Evolutionary conservation across 345 rosid genomes (phyloP), one percentile per base, ranked within the genome.

Genomic region (Citrus reticulata): DNA sequence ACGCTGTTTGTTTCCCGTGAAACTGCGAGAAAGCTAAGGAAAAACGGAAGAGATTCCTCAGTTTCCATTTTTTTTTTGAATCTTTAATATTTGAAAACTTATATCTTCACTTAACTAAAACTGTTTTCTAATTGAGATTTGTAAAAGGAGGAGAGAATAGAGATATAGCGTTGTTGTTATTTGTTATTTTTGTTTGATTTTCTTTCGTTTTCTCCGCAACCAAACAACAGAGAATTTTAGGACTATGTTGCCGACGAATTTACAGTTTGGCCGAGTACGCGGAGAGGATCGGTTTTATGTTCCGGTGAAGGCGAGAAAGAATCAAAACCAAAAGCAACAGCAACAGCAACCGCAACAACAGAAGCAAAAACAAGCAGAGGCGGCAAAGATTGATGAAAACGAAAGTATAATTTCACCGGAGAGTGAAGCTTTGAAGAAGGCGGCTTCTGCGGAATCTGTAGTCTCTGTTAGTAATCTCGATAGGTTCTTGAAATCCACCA

Each of bases 271-370:
- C 35, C 62, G 80, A 32, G 75, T 68, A 32, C 80, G 79, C 29
- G 78, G 82, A 11, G 89, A 84, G 58, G 87, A 87, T 81, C 86
- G 76, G 77, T 81, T 83, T 75, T 83, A 84, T 69, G 62, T 77
- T 63, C 86, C 86, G 9, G 82, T 77, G 16, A 87, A 81, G 79
- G 88, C 82, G 46, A 77, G 88, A 54, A 87, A 77, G 84, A 83
- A 81, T 69, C 87, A 75, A 62, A 70, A 70, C 34, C 76, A 78
- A 14, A 74, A 51, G 14, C 73, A 68, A 25, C 81, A 80, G 66
- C 76, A 74, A 32, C 78, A 82, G 66, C 76, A 74, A 32, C 78
- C 79, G 65, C 80, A 74, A 32, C 57, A 27, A 62, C 72, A 72
- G 24, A 62, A 34, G 80, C 72, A 59, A 51, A 51, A 72, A 4